Evolutionary conservation across 331 rosid species (phyloP).

Genomic region (Quercus phellos): DNA sequence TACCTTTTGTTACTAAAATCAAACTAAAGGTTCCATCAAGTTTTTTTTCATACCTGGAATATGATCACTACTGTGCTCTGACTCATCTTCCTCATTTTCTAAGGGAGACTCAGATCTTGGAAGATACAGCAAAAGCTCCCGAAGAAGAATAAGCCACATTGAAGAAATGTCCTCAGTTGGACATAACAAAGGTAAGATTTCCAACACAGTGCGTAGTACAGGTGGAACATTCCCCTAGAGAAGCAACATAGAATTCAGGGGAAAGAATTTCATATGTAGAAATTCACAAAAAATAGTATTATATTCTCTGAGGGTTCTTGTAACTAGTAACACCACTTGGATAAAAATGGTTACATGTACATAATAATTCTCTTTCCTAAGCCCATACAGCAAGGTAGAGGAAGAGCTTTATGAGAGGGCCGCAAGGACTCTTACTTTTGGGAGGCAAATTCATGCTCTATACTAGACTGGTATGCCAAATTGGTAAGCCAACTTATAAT

Average conservation of each 20-base stretch:
- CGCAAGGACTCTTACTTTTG: constrained; percentile 3
- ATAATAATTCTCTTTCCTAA: background rate
- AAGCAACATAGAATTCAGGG: constrained; percentile 15
- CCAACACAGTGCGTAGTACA: constrained; percentile 72
- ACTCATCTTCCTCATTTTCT: constrained; percentile 54
- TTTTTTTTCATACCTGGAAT: constrained; percentile 37
- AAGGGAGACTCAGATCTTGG: constrained; percentile 61
- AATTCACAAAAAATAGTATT: background rate
- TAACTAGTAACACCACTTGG: background rate
- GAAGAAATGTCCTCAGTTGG: constrained; percentile 72
- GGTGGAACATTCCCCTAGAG: constrained; percentile 85
- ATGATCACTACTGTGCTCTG: constrained; percentile 45
- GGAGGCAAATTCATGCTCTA: background rate
- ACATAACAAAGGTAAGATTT: constrained; percentile 67
- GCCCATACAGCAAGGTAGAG: constrained; percentile 8
- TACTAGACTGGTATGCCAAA: background rate
- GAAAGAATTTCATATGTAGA: background rate
- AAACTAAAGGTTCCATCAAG: constrained; percentile 17
- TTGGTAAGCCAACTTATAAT: background rate
- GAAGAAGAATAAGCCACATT: constrained; percentile 86
- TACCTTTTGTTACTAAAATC: constrained; percentile 16
- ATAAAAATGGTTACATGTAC: background rate
- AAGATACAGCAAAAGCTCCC: constrained; percentile 68
- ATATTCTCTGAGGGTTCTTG: background rate
- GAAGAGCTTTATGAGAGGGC: constrained; percentile 6